Base-by-base conservation (phyloP, 139 green algal genomes). In the Diplosphaera chodatii region DNA sequence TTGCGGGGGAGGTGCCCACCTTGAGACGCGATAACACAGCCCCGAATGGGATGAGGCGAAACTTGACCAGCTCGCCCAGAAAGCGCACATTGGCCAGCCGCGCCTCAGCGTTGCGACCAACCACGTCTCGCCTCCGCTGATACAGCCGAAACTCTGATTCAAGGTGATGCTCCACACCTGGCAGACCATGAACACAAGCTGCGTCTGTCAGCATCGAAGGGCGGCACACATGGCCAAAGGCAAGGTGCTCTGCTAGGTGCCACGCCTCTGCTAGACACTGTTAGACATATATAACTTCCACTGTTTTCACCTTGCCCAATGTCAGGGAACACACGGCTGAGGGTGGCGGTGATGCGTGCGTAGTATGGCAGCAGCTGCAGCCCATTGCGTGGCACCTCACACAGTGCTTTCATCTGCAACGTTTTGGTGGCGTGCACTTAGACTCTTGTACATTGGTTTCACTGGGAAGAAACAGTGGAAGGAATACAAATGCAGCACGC, bases 31-130 rank as follows among this genome's bases (percentile, higher is more conserved):
- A 73, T 55, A 90, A 88, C 70, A 87, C 78, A 34, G 68, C n/a
- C 32, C 85, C 80, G 27, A 71, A 80, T n/a, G 83, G 84, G 25
- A 85, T 78, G 27, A 94, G 33, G 6, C 74, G 70, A 82, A 98
- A 98, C 77, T 98, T 98, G 74, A 74, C 71, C 32, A 98, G 82
- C 87, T 98, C 94, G 5, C 82, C 89, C 0, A 98, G 79, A 77
- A 94, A 98, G 55, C 90, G 73, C 32, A 85, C 80, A 77, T 95
- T 97, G 71, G 82, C 71, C 15, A 94, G 48, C 27, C 90, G 78
- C 10, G 78, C 75, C 77, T 97, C 92, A 67, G 96, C 16, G 16
- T 59, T 18, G 3, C 48, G 48, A 3, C 71, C 55, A 0, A 76
- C 80, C 16, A 78, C 68, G 69, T 93, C 86, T 75, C 93, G 96